Percentiles rank a stretch among this genome's conserved stretches.
phyloP scores from a whole-genome alignment of 2,329 filamentous ascomycete species.

The Leptographium procerum region DNA sequence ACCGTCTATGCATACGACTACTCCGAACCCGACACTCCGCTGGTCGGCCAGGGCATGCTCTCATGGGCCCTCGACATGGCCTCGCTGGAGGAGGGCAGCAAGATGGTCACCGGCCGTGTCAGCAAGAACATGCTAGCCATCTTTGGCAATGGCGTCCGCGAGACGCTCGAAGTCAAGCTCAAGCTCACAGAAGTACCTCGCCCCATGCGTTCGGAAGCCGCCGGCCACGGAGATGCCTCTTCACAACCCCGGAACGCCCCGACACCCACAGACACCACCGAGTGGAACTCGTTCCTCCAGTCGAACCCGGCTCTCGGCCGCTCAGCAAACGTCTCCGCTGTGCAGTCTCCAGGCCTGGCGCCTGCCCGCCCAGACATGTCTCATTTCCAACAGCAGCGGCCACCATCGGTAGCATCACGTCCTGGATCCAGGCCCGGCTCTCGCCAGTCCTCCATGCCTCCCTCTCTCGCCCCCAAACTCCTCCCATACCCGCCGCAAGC shows the following conservation, averaged over 20 bases:
- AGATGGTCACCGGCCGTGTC: slow-evolving; percentile 77
- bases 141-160: slow-evolving; percentile 70
- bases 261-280: slow-evolving; percentile 50
- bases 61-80: slow-evolving; percentile 63
- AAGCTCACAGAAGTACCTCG: slow-evolving; percentile 70
- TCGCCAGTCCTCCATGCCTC: slow-evolving; percentile 8
- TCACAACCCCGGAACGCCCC: slow-evolving; percentile 22
- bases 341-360: slow-evolving; percentile 24
- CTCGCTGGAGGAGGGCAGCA: slow-evolving; percentile 36
- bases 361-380: slow-evolving; percentile 11
- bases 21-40: slow-evolving; percentile 83
- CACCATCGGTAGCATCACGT: slow-evolving; percentile 3
- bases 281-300: slow-evolving; percentile 70
- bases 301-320: slow-evolving; percentile 48
- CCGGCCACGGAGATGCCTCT: slow-evolving; percentile 10
- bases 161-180: slow-evolving; percentile 88
- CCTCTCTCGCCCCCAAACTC: slow-evolving; percentile 1
- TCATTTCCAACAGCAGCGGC: slow-evolving; percentile 1
- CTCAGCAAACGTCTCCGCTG: slow-evolving; percentile 20
- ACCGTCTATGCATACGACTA: slow-evolving; percentile 97
- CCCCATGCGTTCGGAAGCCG: slow-evolving; percentile 24
- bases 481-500: neutral
- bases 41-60: slow-evolving; percentile 92
- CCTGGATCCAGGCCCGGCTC: slow-evolving; percentile 11
- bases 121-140: slow-evolving; percentile 76